Base-by-base conservation (phyloP, 495 filamentous ascomycete species). In the Corynascus novoguineensis region DNA sequence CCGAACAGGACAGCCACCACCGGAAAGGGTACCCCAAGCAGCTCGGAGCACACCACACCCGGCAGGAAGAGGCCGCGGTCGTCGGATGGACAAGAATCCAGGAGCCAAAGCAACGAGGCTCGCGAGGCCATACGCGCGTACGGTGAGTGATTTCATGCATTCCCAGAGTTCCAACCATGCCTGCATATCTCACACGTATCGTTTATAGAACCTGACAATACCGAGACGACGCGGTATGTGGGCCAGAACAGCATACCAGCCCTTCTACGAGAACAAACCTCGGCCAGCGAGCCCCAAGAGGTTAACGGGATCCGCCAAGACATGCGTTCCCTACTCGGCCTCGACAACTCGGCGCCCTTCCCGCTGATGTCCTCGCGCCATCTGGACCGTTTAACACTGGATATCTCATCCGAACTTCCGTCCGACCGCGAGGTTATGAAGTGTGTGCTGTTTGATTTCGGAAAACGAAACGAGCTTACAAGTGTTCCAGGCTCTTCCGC, bases 341-440 rank as follows among this genome's bases (percentile, higher is more conserved):
- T 93, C 17, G 88, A 92, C 64, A 90, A 90, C 58, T 87, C 90
- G 54, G 87, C 88, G 25, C 89, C 88, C 22, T 93, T 92, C 69
- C 89, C 89, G 19, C 86, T 93, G 57, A 89, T 89, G 78, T 88
- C 86, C 10, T 76, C 83, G 1, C 80, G 82, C 32, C 83, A 89
- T 57, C 81, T 89, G 10, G 82, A 82, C 64, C 83, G 83, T 27
- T 77, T 92, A 1, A 84, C 85, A 24, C 81, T 79, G 31, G 85
- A 89, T n/a, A 82, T 93, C 54, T 85, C 86, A 9, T 66, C 73
- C 62, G 68, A 86, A 78, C 70, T 90, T 73, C 77, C 75, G 40
- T 74, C 80, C 44, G 85, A 87, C 59, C 75, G 84, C 66, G 71
- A 83, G 62, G 78, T 81, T 28, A 75, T 83, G 70, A 80, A 82